A percentile compares a stretch with the other conserved stretches of the same genome.
Conservation (phyloP, 768 basidiomycete genomes). For the Pulveroboletus sp. region DNA sequence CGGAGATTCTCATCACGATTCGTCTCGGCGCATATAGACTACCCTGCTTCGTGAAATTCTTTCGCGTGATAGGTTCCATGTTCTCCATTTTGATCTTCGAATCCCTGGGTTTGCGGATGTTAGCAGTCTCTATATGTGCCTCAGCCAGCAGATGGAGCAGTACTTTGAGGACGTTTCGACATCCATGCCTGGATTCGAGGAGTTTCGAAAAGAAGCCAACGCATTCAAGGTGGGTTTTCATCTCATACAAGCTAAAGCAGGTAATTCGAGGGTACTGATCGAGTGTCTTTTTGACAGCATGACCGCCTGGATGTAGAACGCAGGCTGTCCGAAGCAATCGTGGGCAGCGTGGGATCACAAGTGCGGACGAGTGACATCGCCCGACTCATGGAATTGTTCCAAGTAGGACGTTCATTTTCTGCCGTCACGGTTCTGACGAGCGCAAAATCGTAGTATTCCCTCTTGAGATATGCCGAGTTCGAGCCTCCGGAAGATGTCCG, state of each 20-base stretch:
- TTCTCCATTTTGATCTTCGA: slow-evolving; percentile 80
- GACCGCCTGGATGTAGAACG: slow-evolving; percentile 74
- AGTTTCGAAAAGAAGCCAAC: slow-evolving; percentile 73
- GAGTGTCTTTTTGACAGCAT: slow-evolving; percentile 44
- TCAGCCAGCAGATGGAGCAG: slow-evolving; percentile 78
- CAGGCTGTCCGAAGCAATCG: slow-evolving; percentile 46
- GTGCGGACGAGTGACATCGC: slow-evolving; percentile 80
- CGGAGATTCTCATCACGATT: not conserved
- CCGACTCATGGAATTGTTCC: slow-evolving; percentile 81
- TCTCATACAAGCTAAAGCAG: not conserved
- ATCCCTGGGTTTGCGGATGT: slow-evolving; percentile 85
- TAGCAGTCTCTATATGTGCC: slow-evolving; percentile 69
- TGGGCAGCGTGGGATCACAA: slow-evolving; percentile 41
- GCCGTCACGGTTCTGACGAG: not conserved
- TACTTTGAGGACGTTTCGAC: slow-evolving; percentile 69
- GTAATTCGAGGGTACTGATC: slow-evolving; percentile 1
- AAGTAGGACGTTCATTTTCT: slow-evolving; percentile 38
- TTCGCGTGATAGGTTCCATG: slow-evolving; percentile 64
- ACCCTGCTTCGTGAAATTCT: slow-evolving; percentile 77
- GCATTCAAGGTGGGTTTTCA: slow-evolving; percentile 64
- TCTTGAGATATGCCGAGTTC: slow-evolving; percentile 74
- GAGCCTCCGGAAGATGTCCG: slow-evolving; percentile 37
- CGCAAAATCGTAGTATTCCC: slow-evolving; percentile 47
- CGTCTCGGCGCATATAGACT: slow-evolving; percentile 44
- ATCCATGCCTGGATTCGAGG: slow-evolving; percentile 59